A percentile compares a stretch with the other conserved stretches of the same genome.
phyloP scores from a whole-genome alignment of 768 basidiomycete genomes.

The Suillus weaverae region DNA sequence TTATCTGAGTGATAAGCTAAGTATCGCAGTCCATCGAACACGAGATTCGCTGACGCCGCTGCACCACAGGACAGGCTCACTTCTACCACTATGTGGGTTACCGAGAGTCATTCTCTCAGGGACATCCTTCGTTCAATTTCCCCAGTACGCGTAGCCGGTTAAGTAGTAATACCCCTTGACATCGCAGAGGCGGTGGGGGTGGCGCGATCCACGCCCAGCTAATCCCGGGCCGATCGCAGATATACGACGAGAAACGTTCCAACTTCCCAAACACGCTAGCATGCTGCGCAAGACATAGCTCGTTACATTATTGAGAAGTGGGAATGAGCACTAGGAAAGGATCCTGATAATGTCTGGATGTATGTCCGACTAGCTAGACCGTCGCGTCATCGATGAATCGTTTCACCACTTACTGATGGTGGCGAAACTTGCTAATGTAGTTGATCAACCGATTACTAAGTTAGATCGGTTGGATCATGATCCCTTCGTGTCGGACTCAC shows the following conservation, averaged over 20 bases:
- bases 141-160: conserved; percentile 42
- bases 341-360: background rate
- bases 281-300: background rate
- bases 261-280: background rate
- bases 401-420: background rate
- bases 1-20: background rate
- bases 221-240: background rate
- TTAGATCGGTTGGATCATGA: background rate
- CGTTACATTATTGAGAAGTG: background rate
- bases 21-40: background rate
- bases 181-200: conserved; percentile 31
- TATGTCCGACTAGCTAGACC: background rate
- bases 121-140: conserved; percentile 46
- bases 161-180: conserved; percentile 30
- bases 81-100: background rate
- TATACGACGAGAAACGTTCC: background rate
- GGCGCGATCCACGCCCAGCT: background rate
- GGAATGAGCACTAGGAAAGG: background rate
- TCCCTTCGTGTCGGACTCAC: background rate
- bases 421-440: background rate
- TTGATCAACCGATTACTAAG: too few relatives aligned
- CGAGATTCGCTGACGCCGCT: background rate
- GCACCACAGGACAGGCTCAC: background rate
- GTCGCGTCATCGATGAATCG: background rate
- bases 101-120: conserved; percentile 48